Evolutionary conservation across 2,329 filamentous ascomycete species (phyloP).

Genomic region (Fusarium bulbicola): DNA sequence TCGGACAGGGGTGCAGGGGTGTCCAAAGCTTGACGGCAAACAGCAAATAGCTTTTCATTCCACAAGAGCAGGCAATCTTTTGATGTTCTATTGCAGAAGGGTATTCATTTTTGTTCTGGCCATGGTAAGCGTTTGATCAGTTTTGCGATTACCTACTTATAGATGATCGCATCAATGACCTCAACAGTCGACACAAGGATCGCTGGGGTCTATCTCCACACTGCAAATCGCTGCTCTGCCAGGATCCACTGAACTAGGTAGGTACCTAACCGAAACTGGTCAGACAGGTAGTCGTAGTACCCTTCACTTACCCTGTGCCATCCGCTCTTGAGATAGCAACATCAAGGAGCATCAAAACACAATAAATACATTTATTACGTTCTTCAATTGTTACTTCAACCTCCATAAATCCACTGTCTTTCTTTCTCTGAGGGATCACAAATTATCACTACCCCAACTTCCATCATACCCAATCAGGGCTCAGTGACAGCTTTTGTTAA

Average conservation of each 20-base stretch:
- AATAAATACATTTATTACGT: background rate
- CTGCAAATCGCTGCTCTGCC: background rate
- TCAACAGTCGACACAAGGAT: slow-evolving; percentile 32
- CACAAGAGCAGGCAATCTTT: background rate
- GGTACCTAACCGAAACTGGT: background rate
- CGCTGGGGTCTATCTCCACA: slow-evolving; percentile 12
- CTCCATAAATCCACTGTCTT: no score
- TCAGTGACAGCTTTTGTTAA: background rate
- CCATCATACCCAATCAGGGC: background rate
- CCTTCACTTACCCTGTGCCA: background rate
- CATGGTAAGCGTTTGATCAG: background rate
- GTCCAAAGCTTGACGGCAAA: background rate
- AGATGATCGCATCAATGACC: slow-evolving; percentile 30
- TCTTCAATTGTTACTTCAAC: background rate
- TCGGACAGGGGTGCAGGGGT: background rate
- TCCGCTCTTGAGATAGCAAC: background rate
- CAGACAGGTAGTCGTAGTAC: background rate
- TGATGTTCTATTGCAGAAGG: background rate
- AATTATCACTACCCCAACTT: background rate
- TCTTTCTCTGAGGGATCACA: background rate
- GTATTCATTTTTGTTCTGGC: background rate
- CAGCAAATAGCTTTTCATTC: slow-evolving; percentile 3
- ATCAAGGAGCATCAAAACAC: background rate
- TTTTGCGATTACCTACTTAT: background rate
- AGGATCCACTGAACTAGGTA: background rate